Conservation (phyloP, 306 rosid genomes). For the Arachis hypogaea region DNA sequence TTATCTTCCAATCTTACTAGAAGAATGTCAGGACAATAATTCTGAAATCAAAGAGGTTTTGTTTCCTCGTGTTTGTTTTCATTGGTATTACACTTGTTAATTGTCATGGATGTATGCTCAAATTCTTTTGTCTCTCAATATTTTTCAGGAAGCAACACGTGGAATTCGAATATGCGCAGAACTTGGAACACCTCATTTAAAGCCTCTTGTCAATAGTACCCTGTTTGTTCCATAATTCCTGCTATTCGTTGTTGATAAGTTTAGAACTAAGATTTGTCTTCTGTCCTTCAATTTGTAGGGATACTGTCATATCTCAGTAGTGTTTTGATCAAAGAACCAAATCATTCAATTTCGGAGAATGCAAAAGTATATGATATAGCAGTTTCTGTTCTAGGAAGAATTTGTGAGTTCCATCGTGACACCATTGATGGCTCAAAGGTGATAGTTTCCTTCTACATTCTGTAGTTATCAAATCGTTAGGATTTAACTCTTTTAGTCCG, state of each 20-base stretch:
- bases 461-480: not conserved
- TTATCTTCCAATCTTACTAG: slow-evolving; percentile 41
- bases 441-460: slow-evolving; percentile 18
- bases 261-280: slow-evolving; percentile 18
- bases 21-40: slow-evolving; percentile 43
- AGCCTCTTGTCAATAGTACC: slow-evolving; percentile 48
- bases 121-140: not conserved
- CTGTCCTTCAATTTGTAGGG: slow-evolving; percentile 32
- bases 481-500: not conserved
- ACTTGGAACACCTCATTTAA: slow-evolving; percentile 44
- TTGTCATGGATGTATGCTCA: not conserved
- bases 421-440: slow-evolving; percentile 48
- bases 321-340: slow-evolving; percentile 33
- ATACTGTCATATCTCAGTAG: slow-evolving; percentile 36
- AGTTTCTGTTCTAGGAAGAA: slow-evolving; percentile 57
- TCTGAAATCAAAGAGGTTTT: slow-evolving; percentile 51
- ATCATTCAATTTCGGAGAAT: slow-evolving; percentile 30
- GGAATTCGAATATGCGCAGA: slow-evolving; percentile 54
- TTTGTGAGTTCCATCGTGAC: slow-evolving; percentile 47
- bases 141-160: slow-evolving; percentile 49
- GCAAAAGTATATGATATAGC: slow-evolving; percentile 46
- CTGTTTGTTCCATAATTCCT: slow-evolving; percentile 12
- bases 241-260: not conserved
- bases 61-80: slow-evolving; percentile 18
- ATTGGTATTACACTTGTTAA: not conserved